Percentiles rank a stretch among this genome's conserved stretches.
Evolutionary conservation across 139 green algal genomes (phyloP).

Genomic region (Closterium sp.): DNA sequence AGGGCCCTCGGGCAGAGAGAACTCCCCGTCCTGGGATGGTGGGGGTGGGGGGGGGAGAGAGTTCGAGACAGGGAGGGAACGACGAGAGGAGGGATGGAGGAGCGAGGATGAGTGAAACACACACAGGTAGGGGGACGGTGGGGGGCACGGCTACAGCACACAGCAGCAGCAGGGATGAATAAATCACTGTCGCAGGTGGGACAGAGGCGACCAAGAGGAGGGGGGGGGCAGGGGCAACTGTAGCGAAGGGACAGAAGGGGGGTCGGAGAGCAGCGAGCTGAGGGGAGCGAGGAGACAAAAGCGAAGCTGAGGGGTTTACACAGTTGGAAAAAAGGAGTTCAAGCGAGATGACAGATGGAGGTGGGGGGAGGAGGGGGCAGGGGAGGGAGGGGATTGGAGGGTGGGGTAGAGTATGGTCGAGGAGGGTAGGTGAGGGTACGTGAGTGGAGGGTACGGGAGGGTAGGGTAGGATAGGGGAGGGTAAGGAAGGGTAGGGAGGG

Average conservation of each 20-base stretch:
- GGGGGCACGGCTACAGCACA: too few species aligned
- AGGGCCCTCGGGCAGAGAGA: conserved; percentile 69
- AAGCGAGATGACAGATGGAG: too few species aligned
- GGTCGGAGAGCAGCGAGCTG: too few species aligned
- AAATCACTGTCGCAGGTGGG: background rate
- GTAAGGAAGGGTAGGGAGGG: background rate
- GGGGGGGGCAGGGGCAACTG: too few species aligned
- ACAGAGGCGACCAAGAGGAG: too few species aligned
- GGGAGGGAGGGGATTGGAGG: background rate
- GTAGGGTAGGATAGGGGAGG: background rate
- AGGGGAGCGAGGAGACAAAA: too few species aligned
- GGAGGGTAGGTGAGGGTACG: background rate
- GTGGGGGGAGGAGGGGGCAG: background rate
- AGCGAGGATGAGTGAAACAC: too few species aligned
- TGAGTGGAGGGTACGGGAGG: background rate
- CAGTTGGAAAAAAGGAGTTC: background rate
- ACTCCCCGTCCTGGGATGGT: background rate
- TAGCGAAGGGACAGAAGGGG: too few species aligned
- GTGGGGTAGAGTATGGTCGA: background rate
- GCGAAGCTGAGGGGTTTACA: background rate
- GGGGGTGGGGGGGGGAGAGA: too few species aligned
- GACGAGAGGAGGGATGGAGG: too few species aligned
- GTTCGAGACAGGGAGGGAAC: too few species aligned
- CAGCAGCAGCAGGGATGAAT: background rate
- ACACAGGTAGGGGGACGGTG: too few species aligned